Evolutionary conservation across 768 basidiomycete species (phyloP).

Genomic region (Pleurotus djamor): DNA sequence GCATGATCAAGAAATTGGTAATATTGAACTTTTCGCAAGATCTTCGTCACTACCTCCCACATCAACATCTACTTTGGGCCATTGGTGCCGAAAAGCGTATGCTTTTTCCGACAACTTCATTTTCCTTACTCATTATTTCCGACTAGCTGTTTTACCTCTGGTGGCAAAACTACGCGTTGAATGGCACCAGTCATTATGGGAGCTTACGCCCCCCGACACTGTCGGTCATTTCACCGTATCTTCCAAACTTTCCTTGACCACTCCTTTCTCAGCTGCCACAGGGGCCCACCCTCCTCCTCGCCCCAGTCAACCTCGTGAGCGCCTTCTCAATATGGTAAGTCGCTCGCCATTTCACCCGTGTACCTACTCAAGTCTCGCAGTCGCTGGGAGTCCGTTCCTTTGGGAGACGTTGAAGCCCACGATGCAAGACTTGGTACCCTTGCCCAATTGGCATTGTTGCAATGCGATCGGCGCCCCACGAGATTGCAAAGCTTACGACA

Average conservation of each 20-base stretch:
- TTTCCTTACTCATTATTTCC: background rate
- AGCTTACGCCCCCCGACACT: slow-evolving; percentile 12
- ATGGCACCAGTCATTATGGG: slow-evolving; percentile 57
- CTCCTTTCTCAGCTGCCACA: slow-evolving; percentile 10
- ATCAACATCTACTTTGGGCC: slow-evolving; percentile 60
- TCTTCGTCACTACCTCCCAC: slow-evolving; percentile 44
- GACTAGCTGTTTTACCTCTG: slow-evolving; percentile 10
- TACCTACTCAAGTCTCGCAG: slow-evolving; percentile 24
- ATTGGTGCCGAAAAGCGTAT: slow-evolving; percentile 37
- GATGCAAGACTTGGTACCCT: slow-evolving; percentile 31
- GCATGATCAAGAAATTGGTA: slow-evolving; percentile 33
- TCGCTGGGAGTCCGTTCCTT: slow-evolving; percentile 34
- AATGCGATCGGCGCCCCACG: slow-evolving; percentile 30
- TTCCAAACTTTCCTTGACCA: slow-evolving; percentile 6
- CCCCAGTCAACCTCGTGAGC: slow-evolving; percentile 36
- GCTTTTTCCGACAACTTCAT: slow-evolving; percentile 10
- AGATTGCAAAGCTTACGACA: slow-evolving; percentile 39
- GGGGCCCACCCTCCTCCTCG: slow-evolving; percentile 42
- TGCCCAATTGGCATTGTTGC: slow-evolving; percentile 31
- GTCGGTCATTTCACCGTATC: slow-evolving; percentile 16
- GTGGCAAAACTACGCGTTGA: slow-evolving; percentile 34
- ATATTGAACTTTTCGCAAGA: slow-evolving; percentile 31
- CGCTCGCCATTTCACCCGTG: background rate
- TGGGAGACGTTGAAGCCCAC: slow-evolving; percentile 37
- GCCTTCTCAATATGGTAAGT: slow-evolving; percentile 40